Conservation (phyloP, 2,329 filamentous ascomycete genomes). For the Neospermospora avenae region DNA sequence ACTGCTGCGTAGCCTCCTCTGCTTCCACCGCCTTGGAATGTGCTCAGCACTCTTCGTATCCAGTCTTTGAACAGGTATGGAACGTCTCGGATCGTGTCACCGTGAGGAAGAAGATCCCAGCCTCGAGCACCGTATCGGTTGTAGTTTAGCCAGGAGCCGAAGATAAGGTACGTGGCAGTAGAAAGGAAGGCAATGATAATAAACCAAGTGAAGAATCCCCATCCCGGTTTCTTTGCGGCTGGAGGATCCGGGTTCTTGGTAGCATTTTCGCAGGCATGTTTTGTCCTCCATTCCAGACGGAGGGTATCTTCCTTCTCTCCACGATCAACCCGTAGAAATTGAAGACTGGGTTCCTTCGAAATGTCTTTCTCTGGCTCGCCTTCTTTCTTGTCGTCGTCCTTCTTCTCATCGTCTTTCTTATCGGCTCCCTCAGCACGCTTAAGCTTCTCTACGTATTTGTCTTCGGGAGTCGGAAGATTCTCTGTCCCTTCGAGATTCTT, state of each 20-base stretch:
- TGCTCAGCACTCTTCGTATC: conserved; percentile 73
- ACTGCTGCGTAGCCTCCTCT: conserved; percentile 95
- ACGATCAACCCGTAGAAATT: conserved; percentile 66
- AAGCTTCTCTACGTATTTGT: conserved; percentile 46
- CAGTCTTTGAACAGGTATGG: conserved; percentile 93
- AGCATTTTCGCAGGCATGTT: conserved; percentile 73
- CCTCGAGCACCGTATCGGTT: conserved; percentile 92
- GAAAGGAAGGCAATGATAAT: conserved; percentile 85
- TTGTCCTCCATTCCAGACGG: conserved; percentile 80
- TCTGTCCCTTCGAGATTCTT: conserved; percentile 69
- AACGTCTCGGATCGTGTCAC: conserved; percentile 85
- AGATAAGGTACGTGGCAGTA: conserved; percentile 88
- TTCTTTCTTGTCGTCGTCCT: conserved; percentile 35
- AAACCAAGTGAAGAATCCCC: conserved; percentile 98
- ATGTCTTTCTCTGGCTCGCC: conserved; percentile 34
- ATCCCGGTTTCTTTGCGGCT: conserved; percentile 51
- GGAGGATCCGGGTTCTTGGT: conserved; percentile 41
- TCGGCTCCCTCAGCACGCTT: conserved; percentile 34
- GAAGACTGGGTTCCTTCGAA: conserved; percentile 55
- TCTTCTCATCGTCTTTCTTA: conserved; percentile 19
- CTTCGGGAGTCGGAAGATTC: conserved; percentile 57
- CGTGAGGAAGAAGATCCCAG: conserved; percentile 92
- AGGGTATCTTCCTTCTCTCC: conserved; percentile 59
- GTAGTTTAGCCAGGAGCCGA: conserved; percentile 98
- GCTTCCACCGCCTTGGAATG: conserved; percentile 77